These are phyloP conservation scores for Amylostereum chailletii DNA, from an alignment of 1,284 basidiomycete species.

Conservation along the genomic window DNA sequence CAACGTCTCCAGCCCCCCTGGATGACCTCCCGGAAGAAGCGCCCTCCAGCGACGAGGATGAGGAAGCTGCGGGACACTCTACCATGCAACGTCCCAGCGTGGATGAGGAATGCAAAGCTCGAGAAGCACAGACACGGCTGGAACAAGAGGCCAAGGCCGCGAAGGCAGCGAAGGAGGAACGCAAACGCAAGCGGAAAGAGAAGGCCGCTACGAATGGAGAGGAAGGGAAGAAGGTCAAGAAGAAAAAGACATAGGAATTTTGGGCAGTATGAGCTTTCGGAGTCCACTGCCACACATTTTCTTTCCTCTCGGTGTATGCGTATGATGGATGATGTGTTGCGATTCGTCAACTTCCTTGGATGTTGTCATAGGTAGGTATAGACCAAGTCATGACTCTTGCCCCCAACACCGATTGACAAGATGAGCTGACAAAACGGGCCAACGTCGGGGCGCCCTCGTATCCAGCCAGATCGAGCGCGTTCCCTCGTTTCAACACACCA, in stretches of 20 bases:
- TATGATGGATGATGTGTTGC: too few relatives aligned
- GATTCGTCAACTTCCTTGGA: too few relatives aligned
- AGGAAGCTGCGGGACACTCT: conserved; percentile 23
- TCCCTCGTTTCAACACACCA: too few relatives aligned
- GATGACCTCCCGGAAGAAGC: conserved; percentile 20
- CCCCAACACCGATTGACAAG: too few relatives aligned
- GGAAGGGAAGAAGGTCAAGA: conserved; percentile 22
- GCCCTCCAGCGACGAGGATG: conserved; percentile 22
- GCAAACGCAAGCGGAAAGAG: conserved; percentile 23
- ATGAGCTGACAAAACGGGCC: too few relatives aligned
- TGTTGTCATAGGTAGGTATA: too few relatives aligned
- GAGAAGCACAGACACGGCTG: conserved; percentile 19
- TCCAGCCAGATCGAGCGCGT: too few relatives aligned
- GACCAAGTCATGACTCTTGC: too few relatives aligned
- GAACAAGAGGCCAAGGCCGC: conserved; percentile 16
- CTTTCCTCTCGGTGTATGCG: too few relatives aligned
- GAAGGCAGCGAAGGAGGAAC: conserved; percentile 19
- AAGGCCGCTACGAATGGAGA: conserved; percentile 21
- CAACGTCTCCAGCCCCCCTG: conserved; percentile 8
- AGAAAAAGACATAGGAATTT: conserved; percentile 23
- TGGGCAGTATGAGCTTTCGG: neutral
- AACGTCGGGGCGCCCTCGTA: too few relatives aligned
- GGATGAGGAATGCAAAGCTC: conserved; percentile 19
- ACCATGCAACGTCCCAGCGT: conserved; percentile 25
- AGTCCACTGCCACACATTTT: too few relatives aligned